Evolutionary conservation across 1,139 yeast species (phyloP).

Genomic region (Debaryomycetaceae sp.): DNA sequence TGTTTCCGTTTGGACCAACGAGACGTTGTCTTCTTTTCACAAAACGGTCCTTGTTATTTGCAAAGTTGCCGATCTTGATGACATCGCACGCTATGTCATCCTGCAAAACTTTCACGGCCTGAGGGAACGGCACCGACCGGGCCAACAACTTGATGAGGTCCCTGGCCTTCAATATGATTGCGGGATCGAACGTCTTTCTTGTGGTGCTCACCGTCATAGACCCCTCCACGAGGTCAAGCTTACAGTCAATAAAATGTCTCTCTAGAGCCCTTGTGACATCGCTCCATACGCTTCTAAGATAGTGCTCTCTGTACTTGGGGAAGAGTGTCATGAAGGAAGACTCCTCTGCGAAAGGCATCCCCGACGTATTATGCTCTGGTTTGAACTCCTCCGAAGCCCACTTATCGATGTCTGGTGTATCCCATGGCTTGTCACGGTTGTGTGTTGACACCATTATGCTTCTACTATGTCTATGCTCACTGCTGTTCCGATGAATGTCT

Average conservation of each 20-base stretch:
- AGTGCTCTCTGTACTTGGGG: constrained; percentile 94
- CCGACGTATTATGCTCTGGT: constrained; percentile 84
- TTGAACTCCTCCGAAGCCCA: constrained; percentile 89
- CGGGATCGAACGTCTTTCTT: constrained; percentile 93
- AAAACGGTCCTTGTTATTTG: constrained; percentile 87
- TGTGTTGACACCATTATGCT: constrained; percentile 80
- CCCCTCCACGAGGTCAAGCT: constrained; percentile 89
- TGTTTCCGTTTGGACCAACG: constrained; percentile 96
- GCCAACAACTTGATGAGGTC: constrained; percentile 91
- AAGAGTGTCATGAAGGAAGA: constrained; percentile 91
- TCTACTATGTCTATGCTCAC: neutral
- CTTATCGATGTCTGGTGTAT: constrained; percentile 90
- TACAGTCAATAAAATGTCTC: constrained; percentile 71
- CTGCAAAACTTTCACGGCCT: constrained; percentile 85
- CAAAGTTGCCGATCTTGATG: constrained; percentile 88
- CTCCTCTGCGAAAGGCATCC: constrained; percentile 88
- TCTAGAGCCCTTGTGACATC: constrained; percentile 84
- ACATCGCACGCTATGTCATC: constrained; percentile 96
- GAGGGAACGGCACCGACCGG: constrained; percentile 95
- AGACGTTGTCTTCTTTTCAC: constrained; percentile 93
- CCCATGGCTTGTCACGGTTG: constrained; percentile 97
- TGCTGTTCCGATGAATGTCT: too few species aligned
- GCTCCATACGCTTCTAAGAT: constrained; percentile 86
- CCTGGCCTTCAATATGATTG: constrained; percentile 87
- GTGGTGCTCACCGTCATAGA: constrained; percentile 97